Base-by-base conservation (phyloP, 169 alveolate genomes). In the Theileria parva region DNA sequence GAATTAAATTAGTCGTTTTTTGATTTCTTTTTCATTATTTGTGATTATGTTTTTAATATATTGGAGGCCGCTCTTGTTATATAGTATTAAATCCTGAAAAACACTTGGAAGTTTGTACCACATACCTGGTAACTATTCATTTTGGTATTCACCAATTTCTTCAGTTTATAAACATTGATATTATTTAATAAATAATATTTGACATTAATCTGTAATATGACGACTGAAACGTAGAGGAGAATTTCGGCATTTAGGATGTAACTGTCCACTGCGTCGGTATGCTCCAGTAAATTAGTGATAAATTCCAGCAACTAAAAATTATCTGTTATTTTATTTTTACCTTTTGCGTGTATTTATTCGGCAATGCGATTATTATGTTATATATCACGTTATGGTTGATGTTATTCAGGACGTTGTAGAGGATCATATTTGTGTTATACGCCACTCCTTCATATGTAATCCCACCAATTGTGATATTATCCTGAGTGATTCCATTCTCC, bases 361-460 rank as follows among this genome's bases (percentile, higher is more conserved):
- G 90, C 61, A 84, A 75, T 37, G 90, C 59, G 0, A 84, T 74
- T 55, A 84, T 59, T 48, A 84, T 79, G 76, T 84, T 85, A 59
- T 84, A 77, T 15, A 84, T 50, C 71, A 77, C 77, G 77, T 63
- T 77, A 48, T 75, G 70, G n/a, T 64, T 63, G 44, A 84, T 15
- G 12, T 57, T 69, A 60, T 69, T 34, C 37, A 84, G 69, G 3
- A 85, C 76, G 67, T 63, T 59, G 77, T 74, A 69, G 39, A 44
- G 53, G 17, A 44, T 44, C 12, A 44, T 44, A 44, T 8, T 44
- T 15, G 53, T 44, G 53, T 44, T 44, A 44, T 44, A 44, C 1
- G 19, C 53, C 53, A 44, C 8, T 11, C 53, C 53, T 13, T 44
- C 53, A 13, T 44, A 44, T 44, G 53, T 44, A 13, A 44, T 44